Evolutionary conservation across 2,329 filamentous ascomycete species (phyloP).

Genomic region (Orbilia blumenaviensis): DNA sequence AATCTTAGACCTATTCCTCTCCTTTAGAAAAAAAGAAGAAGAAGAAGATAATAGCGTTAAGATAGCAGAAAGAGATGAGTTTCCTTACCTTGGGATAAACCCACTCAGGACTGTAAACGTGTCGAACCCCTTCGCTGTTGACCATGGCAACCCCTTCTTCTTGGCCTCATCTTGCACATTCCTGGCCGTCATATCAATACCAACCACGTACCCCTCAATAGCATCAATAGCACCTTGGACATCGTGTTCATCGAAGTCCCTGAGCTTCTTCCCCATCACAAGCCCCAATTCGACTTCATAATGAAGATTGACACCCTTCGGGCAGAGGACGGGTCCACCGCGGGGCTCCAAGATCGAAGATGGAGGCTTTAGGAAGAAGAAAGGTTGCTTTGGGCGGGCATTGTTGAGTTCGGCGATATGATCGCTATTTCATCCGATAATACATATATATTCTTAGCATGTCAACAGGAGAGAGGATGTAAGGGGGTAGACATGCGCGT

Average conservation of each 20-base stretch:
- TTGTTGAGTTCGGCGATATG: slow-evolving; percentile 94
- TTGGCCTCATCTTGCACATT: slow-evolving; percentile 97
- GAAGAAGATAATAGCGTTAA: no score
- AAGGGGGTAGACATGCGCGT: slow-evolving; percentile 39
- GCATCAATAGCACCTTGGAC: slow-evolving; percentile 62
- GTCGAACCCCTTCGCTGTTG: slow-evolving; percentile 96
- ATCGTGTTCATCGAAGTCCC: slow-evolving; percentile 79
- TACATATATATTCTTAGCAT: background rate
- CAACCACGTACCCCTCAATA: slow-evolving; percentile 77
- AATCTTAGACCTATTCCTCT: slow-evolving; percentile 67
- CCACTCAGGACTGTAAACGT: slow-evolving; percentile 91
- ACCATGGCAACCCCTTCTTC: slow-evolving; percentile 95
- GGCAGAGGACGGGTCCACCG: slow-evolving; percentile 80
- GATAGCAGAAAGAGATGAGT: background rate
- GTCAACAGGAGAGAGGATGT: background rate
- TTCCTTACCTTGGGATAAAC: slow-evolving; percentile 73
- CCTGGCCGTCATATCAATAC: slow-evolving; percentile 96
- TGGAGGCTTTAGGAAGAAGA: slow-evolving; percentile 98
- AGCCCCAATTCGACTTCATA: slow-evolving; percentile 95
- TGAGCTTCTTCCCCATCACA: slow-evolving; percentile 81
- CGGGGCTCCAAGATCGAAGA: slow-evolving; percentile 83
- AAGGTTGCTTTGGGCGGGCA: slow-evolving; percentile 87
- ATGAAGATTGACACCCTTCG: slow-evolving; percentile 83
- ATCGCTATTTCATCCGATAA: slow-evolving; percentile 64
- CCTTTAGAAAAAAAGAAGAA: background rate